phyloP scores from a whole-genome alignment of 371 early-diverging fungal genomes.

The Mortierella sp. region DNA sequence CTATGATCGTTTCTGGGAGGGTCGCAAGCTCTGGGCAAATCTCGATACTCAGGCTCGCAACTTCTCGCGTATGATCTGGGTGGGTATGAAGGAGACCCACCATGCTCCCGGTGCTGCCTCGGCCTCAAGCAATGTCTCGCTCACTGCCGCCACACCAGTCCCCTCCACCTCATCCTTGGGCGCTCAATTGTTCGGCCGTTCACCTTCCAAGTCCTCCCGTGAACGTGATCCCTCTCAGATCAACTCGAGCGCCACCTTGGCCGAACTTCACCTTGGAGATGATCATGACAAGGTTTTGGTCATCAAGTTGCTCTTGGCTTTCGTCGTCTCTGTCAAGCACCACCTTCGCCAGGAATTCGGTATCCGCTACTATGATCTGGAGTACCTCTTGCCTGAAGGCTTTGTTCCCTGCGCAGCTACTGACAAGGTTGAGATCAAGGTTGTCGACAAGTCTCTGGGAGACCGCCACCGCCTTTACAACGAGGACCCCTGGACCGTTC shows the following conservation, averaged over 20 bases:
- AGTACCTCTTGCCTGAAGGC: slow-evolving; percentile 62
- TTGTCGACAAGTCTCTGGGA: slow-evolving; percentile 21
- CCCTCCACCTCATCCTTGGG: slow-evolving; percentile 17
- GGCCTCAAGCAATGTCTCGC: slow-evolving; percentile 9
- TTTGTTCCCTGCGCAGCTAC: slow-evolving; percentile 39
- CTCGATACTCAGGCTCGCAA: slow-evolving; percentile 70
- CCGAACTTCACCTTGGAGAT: slow-evolving; percentile 21
- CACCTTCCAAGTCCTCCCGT: slow-evolving; percentile 3
- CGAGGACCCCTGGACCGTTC: slow-evolving; percentile 35
- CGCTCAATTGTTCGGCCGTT: slow-evolving; percentile 42
- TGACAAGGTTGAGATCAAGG: slow-evolving; percentile 29
- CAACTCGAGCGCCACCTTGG: slow-evolving; percentile 18
- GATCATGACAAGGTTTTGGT: slow-evolving; percentile 74
- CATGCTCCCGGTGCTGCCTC: slow-evolving; percentile 8
- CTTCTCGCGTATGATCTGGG: slow-evolving; percentile 73
- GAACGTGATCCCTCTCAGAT: slow-evolving; percentile 4
- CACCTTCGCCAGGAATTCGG: slow-evolving; percentile 78
- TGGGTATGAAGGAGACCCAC: slow-evolving; percentile 60
- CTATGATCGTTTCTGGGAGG: slow-evolving; percentile 78
- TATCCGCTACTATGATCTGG: slow-evolving; percentile 64
- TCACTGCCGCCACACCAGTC: slow-evolving; percentile 16
- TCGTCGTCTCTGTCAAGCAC: slow-evolving; percentile 74
- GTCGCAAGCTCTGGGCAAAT: slow-evolving; percentile 68
- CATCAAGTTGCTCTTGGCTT: slow-evolving; percentile 78
- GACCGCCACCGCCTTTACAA: slow-evolving; percentile 35